Evolutionary conservation across 2,329 filamentous ascomycete species (phyloP).

Genomic region (Fusarium praegraminearum): DNA sequence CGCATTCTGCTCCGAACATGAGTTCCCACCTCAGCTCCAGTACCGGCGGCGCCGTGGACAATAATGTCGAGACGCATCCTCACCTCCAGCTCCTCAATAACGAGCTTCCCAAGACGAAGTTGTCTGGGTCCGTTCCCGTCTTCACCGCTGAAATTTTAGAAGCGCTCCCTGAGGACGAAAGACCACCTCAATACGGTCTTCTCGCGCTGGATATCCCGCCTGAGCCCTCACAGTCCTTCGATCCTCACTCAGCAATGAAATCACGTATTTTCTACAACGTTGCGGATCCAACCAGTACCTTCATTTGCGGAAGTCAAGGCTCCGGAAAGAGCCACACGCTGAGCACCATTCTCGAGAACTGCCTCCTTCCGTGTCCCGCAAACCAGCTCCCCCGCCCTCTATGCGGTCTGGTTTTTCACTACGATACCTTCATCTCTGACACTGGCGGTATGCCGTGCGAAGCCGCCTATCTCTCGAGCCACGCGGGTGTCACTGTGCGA

Average conservation of each 20-base stretch:
- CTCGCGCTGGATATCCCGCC: neutral
- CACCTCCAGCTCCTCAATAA: neutral
- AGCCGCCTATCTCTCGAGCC: neutral
- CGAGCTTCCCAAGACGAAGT: fast-evolving
- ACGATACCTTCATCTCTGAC: neutral
- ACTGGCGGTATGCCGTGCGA: neutral
- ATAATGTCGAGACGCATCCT: neutral
- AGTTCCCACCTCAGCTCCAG: fast-evolving
- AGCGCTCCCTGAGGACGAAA: neutral
- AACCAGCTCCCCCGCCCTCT: neutral
- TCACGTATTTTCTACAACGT: neutral
- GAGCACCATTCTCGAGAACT: neutral
- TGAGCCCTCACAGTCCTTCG: no score
- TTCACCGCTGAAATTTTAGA: neutral
- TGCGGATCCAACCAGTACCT: neutral
- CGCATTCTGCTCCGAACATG: no score
- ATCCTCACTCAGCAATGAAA: neutral
- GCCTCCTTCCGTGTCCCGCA: neutral
- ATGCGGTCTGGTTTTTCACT: neutral
- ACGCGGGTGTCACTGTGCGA: neutral
- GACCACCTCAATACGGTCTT: neutral
- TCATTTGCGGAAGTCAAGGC: slow-evolving; percentile 6
- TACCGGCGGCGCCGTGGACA: no score
- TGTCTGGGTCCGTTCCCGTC: fast-evolving
- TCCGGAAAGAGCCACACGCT: neutral